Evolutionary conservation across 345 rosid genomes (phyloP), one percentile per base, ranked within the genome.

Genomic region (Angophora floribunda): DNA sequence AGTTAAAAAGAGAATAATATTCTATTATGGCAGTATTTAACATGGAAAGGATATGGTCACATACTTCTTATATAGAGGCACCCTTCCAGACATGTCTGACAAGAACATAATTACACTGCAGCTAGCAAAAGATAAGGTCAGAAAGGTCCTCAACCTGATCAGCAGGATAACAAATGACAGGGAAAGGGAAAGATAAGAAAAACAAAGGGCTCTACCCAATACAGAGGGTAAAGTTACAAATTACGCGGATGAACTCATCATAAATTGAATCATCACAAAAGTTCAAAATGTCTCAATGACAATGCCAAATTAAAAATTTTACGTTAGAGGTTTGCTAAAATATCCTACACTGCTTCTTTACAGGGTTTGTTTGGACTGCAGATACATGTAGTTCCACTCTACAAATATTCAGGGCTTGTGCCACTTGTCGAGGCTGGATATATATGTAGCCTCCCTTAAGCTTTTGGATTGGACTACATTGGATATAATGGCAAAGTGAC

Each of bases 41-140:
- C 30, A 36, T 85, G 41, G 52, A 30, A 47, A 51, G 17, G 52
- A 80, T 85, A 59, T 51, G 24, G 88, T 86, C 57, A 89, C 94
- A 17, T 95, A 97, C 99, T 94, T 97, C 89, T 91, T 96, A 94
- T 97, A 97, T 86, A 97, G 91, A 65, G 99, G 99, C 90, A 96
- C 98, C 93, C 99, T 93, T 89, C 99, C 99, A 28, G 99, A 97
- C 99, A 97, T 96, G 90, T 97, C 99, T 44, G 99, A 97, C 90
- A 97, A 92, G 96, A 97, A 95, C 99, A 97, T 97, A 91, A 97
- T 93, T 85, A 97, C 90, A 93, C 99, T 97, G 99, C 95, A 94
- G 92, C 92, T 85, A 94, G 91, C 89, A 90, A 91, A 91, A 88
- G 91, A 88, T 57, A 87, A 21, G 80, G 89, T 93, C 88, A 91